Base-by-base conservation (phyloP, 2,329 filamentous ascomycete genomes). In the Talaromyces amestolkiae region DNA sequence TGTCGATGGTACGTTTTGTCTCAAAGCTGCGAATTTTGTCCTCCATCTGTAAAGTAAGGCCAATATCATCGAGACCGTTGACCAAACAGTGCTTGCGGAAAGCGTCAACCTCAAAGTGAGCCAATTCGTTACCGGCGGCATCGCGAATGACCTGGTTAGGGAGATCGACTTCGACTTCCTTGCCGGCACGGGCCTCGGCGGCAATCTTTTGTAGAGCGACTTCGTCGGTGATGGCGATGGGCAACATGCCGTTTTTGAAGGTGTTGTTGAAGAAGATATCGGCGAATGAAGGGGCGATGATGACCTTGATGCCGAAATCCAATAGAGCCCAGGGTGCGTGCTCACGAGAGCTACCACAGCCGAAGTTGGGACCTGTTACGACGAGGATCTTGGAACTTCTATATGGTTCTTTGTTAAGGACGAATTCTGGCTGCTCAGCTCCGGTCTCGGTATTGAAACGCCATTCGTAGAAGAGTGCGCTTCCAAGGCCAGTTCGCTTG, bases 181-280 rank as follows among this genome's bases (percentile, higher is more conserved):
- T 86, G 65, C 92, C 92, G 3, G 91, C 90, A 43, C 84, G 84
- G 39, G 93, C 93, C 78, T 96, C 91, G 31, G 83, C 86, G 43
- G 91, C 89, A 69, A 98, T 88, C 68, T 84, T 84, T 51, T 90
- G 84, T 3, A 97, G 82, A 37, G 86, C 84, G 1, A 80, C 82
- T 69, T 87, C 80, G 77, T 94, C 87, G 37, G 85, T 81, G 75
- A 98, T 90, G 66, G 85, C 81, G 67, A 98, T 87, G 58, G 94
- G 93, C 69, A 98, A 84, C 95, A 98, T 98, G 82, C 94, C 94
- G 83, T 99, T 99, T 86, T 99, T 98, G 87, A 97, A 98, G n/a
- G 91, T 95, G 84, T 99, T 99, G 87, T 97, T 97, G 87, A 94
- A 96, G 87, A 97, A 97, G 79, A 99, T 99, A 75, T 96, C 92